Evolutionary conservation across 257 asterid genomes (phyloP).

Genomic region (Euphrasia confusa): DNA sequence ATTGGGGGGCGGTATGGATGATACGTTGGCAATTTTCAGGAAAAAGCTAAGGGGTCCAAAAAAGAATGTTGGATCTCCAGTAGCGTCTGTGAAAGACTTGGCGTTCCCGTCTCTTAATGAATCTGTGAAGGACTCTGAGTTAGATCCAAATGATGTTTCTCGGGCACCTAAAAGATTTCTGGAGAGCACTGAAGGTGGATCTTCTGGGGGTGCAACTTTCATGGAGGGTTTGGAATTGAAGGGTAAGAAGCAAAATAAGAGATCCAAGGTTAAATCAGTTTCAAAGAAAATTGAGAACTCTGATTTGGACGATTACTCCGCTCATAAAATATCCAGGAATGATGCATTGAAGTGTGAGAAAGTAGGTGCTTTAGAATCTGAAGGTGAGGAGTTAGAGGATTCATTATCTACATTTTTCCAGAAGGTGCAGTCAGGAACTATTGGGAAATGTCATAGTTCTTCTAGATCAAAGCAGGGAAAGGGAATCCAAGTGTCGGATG

Average conservation of each 20-base stretch:
- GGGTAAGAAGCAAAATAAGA: conserved; percentile 38
- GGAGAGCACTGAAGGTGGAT: conserved; percentile 32
- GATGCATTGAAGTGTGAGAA: conserved; percentile 28
- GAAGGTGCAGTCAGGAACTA: conserved; percentile 38
- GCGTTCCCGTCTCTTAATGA: conserved; percentile 30
- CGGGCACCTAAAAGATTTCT: conserved; percentile 30
- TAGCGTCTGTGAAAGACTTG: conserved; percentile 28
- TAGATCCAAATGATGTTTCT: conserved; percentile 27
- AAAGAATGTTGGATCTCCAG: conserved; percentile 45
- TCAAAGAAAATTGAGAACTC: conserved; percentile 26
- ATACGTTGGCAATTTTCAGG: conserved; percentile 82
- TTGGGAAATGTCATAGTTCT: conserved; percentile 40
- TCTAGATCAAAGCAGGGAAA: conserved; percentile 42
- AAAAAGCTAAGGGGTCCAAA: conserved; percentile 79
- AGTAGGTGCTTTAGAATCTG: conserved; percentile 28
- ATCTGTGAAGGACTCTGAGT: conserved; percentile 26
- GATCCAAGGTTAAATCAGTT: conserved; percentile 34
- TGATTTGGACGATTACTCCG: conserved; percentile 27
- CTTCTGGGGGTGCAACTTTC: conserved; percentile 30
- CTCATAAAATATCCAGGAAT: conserved; percentile 25
- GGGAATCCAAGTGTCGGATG: conserved; percentile 33
- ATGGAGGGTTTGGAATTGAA: conserved; percentile 30
- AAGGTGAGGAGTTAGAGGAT: conserved; percentile 53
- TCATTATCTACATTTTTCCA: conserved; percentile 58
- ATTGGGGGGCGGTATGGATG: conserved; percentile 73